Conservation (phyloP, 768 basidiomycete genomes). For the Lactarius deliciosus region DNA sequence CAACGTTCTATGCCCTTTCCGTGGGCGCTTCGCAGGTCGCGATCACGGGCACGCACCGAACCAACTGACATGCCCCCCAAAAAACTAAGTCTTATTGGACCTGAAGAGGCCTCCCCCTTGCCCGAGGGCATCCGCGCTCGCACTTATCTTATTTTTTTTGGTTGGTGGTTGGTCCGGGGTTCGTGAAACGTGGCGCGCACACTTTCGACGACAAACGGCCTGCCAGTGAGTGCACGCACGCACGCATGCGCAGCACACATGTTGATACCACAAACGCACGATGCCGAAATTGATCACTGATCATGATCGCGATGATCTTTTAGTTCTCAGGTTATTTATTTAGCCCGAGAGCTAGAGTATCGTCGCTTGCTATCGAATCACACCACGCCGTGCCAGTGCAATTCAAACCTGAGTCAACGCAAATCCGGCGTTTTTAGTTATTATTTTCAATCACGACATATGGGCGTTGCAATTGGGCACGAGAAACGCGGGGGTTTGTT, state of each 20-base stretch:
- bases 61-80: neutral
- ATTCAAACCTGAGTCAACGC: neutral
- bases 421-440: neutral
- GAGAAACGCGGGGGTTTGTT: neutral
- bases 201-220: neutral
- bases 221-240: neutral
- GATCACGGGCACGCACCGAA: neutral
- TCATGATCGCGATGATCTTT: slow-evolving; percentile 1
- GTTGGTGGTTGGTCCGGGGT: too few species aligned
- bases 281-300: neutral
- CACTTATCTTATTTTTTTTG: neutral
- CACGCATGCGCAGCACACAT: neutral
- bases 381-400: neutral
- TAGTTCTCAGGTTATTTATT: neutral
- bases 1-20: slow-evolving; percentile 3
- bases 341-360: neutral
- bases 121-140: neutral
- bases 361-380: neutral
- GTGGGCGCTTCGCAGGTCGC: neutral
- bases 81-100: slow-evolving; percentile 7
- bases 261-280: neutral
- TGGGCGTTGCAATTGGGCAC: neutral
- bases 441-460: neutral
- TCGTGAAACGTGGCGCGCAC: slow-evolving; percentile 16
- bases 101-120: neutral